These are phyloP conservation scores for Cladosporium oxysporum DNA, from an alignment of 2,329 filamentous ascomycete genomes.

Conservation along the genomic window DNA sequence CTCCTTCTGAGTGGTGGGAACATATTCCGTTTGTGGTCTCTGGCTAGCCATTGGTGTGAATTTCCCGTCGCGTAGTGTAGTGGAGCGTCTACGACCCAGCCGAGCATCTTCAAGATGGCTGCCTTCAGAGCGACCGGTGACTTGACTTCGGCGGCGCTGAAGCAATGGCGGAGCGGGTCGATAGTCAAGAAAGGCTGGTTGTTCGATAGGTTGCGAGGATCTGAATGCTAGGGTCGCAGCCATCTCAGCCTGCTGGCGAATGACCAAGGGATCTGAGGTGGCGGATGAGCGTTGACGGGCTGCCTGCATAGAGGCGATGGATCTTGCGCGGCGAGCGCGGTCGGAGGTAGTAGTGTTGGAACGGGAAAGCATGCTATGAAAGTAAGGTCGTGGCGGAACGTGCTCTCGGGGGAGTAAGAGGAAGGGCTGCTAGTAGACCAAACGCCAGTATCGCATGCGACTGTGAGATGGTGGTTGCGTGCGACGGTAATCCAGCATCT, in stretches of 20 bases:
- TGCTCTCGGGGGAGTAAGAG: neutral
- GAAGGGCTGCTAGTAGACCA: conserved; percentile 8
- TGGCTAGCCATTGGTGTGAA: conserved; percentile 20
- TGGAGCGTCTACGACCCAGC: conserved; percentile 26
- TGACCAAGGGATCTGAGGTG: conserved; percentile 44
- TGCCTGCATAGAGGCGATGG: conserved; percentile 44
- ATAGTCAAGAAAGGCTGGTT: conserved; percentile 23
- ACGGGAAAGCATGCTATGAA: conserved; percentile 35
- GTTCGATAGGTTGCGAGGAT: conserved; percentile 49
- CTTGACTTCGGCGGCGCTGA: conserved; percentile 30
- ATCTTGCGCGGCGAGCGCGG: conserved; percentile 37
- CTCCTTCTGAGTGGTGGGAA: neutral
- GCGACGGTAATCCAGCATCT: neutral
- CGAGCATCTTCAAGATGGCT: conserved; percentile 38
- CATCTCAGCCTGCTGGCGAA: conserved; percentile 61
- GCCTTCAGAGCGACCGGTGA: conserved; percentile 33
- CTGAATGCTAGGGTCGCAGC: conserved; percentile 64
- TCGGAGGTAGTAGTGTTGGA: conserved; percentile 35
- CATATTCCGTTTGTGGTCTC: neutral
- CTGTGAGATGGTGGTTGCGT: conserved; percentile 10
- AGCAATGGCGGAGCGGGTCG: conserved; percentile 11
- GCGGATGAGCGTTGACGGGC: conserved; percentile 25
- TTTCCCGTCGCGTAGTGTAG: conserved; percentile 19
- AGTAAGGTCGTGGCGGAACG: neutral
- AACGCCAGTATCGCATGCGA: conserved; percentile 17